Base-by-base conservation (phyloP, 306 rosid species). In the Prunus campanulata region DNA sequence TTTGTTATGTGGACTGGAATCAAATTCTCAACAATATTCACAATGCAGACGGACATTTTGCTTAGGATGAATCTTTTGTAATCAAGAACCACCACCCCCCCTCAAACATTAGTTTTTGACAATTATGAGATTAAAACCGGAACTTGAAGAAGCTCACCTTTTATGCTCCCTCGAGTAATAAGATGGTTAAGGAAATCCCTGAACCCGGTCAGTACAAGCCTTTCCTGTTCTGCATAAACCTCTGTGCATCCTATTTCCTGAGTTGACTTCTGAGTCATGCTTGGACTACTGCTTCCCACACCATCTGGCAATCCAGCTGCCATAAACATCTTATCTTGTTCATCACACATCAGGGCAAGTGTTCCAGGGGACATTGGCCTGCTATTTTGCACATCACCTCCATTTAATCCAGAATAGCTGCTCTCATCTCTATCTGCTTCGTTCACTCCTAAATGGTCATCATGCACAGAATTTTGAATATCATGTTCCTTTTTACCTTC, bases 281-380 rank as follows among this genome's bases (percentile, higher is more conserved):
- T 80, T 70, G 71, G 84, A 77, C 71, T 29, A 68, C 76, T 20
- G 61, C 68, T 35, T 56, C 78, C 66, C 25, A 46, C 77, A 68
- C 81, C 82, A 75, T 66, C 82, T 52, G 84, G 79, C 69, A 80
- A 79, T 50, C 77, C 83, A 83, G 80, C 75, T 46, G 83, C 81
- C 66, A 80, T 74, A 83, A 87, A 74, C 70, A 83, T 80, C 57
- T 35, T 81, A 79, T 82, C 90, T 55, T 79, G 82, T 87, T 91
- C 97, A 79, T 91, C 88, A 84, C 97, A 91, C 97, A 88, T 84
- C 84, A 89, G 86, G 55, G 92, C 88, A 54, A 85, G 87, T 18
- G 97, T 89, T 79, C 84, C 91, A 10, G 97, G 97, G 48, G 97
- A 91, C 78, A 85, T 30, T 60, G 90, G 92, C 81, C 82, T 72